Evolutionary conservation across 1,139 yeast species (phyloP).

Genomic region (Pichia sp.): DNA sequence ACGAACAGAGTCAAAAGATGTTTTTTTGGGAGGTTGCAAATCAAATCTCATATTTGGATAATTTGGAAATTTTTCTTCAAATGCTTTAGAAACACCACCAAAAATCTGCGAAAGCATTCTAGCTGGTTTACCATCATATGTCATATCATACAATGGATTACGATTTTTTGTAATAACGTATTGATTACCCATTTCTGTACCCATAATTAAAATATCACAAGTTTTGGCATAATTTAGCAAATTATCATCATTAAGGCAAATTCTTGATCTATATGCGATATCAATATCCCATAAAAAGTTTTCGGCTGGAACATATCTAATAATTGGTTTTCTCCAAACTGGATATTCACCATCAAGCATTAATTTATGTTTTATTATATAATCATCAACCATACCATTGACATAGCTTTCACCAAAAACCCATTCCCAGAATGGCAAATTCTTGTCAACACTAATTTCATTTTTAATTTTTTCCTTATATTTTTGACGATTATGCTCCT

Average conservation of each 20-base stretch:
- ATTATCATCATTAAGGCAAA: conserved; percentile 7
- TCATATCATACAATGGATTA: background rate
- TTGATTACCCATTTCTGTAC: background rate
- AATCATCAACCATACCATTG: conserved; percentile 1
- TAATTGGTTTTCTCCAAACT: conserved; percentile 8
- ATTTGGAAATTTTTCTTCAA: conserved; percentile 5
- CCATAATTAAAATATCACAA: conserved; percentile 11
- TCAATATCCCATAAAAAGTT: conserved; percentile 8
- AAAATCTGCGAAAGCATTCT: conserved; percentile 4
- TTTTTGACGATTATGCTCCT: background rate
- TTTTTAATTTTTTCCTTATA: conserved; percentile 1
- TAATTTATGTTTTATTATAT: conserved; percentile 2
- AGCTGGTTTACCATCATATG: background rate
- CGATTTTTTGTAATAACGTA: background rate
- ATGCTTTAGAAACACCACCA: conserved; percentile 3
- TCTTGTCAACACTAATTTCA: conserved; percentile 1
- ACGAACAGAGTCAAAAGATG: background rate
- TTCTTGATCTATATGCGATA: background rate
- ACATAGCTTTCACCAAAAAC: conserved; percentile 5
- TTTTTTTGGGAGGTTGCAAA: background rate
- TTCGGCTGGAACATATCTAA: conserved; percentile 4
- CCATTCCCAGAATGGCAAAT: conserved; percentile 3
- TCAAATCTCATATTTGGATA: conserved; percentile 1
- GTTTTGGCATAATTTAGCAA: conserved; percentile 1
- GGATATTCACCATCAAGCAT: conserved; percentile 5